Percentiles rank a stretch among this genome's conserved stretches.
These are phyloP conservation scores for Pseudonectria buxi DNA, from an alignment of 2,329 filamentous ascomycete species.

Conservation along the genomic window DNA sequence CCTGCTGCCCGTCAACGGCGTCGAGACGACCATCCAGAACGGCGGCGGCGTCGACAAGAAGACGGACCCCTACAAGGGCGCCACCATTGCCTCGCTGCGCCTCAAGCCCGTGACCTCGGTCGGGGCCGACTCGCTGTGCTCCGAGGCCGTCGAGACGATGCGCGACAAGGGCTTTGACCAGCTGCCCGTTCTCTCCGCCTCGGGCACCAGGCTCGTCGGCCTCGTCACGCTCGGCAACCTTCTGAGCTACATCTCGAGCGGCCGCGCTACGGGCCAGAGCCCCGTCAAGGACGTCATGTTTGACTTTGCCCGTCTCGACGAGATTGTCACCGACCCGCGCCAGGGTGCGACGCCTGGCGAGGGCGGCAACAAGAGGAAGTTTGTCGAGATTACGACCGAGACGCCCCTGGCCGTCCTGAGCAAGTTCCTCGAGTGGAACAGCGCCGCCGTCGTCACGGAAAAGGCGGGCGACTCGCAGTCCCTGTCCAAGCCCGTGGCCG, in stretches of 20 bases:
- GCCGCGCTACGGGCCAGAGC: constrained; percentile 66
- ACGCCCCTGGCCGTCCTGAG: constrained; percentile 78
- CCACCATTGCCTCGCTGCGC: constrained; percentile 74
- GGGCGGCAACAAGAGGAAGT: constrained; percentile 54
- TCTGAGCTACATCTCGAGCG: constrained; percentile 80
- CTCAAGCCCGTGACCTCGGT: constrained; percentile 93
- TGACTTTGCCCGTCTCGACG: constrained; percentile 79
- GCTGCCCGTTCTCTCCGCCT: constrained; percentile 74
- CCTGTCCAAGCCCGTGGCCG: constrained; percentile 70
- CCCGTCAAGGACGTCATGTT: constrained; percentile 92
- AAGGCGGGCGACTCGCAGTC: constrained; percentile 48
- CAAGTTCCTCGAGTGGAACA: constrained; percentile 97
- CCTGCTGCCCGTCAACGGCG: constrained; percentile 59
- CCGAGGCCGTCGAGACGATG: constrained; percentile 94
- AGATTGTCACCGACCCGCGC: constrained; percentile 83
- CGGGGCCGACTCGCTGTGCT: constrained; percentile 61
- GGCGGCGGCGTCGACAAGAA: constrained; percentile 30
- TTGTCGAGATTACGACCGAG: constrained; percentile 86
- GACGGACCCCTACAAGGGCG: constrained; percentile 65
- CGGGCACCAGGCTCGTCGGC: constrained; percentile 70
- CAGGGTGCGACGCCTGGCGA: constrained; percentile 43
- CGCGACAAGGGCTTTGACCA: constrained; percentile 97
- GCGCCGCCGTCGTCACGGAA: constrained; percentile 89
- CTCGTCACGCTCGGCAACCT: constrained; percentile 93
- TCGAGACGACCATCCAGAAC: constrained; percentile 41